A percentile compares a stretch with the other conserved stretches of the same genome.
These are phyloP conservation scores for Nasturtium officinale DNA, from an alignment of 345 rosid genomes.

Conservation along the genomic window DNA sequence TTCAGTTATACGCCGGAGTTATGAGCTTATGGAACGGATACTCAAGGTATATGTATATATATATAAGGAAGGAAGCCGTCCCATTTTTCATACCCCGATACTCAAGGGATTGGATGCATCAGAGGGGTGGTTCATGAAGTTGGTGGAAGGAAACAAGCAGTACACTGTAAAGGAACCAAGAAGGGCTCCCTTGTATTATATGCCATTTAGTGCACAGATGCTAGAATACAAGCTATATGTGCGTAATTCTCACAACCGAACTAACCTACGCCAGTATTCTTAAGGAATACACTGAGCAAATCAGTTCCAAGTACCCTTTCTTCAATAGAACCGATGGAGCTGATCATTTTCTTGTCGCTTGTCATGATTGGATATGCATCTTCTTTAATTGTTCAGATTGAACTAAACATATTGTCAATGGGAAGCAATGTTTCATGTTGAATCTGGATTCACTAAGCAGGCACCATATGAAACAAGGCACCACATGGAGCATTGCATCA, in stretches of 20 bases:
- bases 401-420: background rate
- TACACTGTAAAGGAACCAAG: conserved; percentile 77
- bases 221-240: conserved; percentile 81
- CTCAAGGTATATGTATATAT: conserved; percentile 80
- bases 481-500: conserved; percentile 97
- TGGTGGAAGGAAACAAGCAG: conserved; percentile 78
- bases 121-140: conserved; percentile 99
- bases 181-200: conserved; percentile 84
- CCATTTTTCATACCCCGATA: conserved; percentile 85
- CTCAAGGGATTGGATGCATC: conserved; percentile 96
- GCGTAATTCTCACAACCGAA: conserved; percentile 87
- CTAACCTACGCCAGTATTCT: conserved; percentile 72
- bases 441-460: conserved; percentile 40
- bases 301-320: conserved; percentile 84
- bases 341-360: conserved; percentile 93
- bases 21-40: conserved; percentile 82
- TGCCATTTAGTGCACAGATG: conserved; percentile 97
- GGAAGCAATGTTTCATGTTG: background rate
- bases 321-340: conserved; percentile 92
- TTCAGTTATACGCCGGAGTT: conserved; percentile 64
- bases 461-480: conserved; percentile 98
- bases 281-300: conserved; percentile 68
- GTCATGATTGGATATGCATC: conserved; percentile 93
- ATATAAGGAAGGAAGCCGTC: conserved; percentile 83
- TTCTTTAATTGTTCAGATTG: background rate